Percentiles rank a stretch among this genome's conserved stretches.
phyloP scores from a whole-genome alignment of 495 filamentous ascomycete genomes.

The Annulohypoxylon maeteangense region DNA sequence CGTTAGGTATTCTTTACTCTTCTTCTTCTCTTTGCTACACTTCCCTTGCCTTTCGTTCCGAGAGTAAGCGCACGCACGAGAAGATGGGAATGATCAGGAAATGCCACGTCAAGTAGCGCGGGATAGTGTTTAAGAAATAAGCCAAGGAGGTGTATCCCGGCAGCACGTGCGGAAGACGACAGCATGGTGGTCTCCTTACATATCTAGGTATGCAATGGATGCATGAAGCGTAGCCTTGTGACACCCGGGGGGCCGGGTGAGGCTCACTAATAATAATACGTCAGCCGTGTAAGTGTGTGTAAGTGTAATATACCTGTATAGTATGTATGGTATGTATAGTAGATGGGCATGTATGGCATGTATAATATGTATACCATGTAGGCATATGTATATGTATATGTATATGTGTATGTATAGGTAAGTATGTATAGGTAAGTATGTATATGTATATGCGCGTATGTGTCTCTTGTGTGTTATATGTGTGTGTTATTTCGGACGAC shows the following conservation, averaged over 20 bases:
- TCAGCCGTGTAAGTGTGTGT: conserved; percentile 34
- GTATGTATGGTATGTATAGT: too few relatives aligned
- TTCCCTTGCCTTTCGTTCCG: conserved; percentile 17
- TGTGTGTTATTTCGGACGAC: conserved; percentile 20
- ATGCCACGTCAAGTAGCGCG: conserved; percentile 45
- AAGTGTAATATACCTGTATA: neutral
- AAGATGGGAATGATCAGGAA: conserved; percentile 35
- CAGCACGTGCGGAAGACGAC: conserved; percentile 40
- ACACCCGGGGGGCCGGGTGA: conserved; percentile 26
- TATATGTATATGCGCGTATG: neutral
- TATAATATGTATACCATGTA: too few relatives aligned
- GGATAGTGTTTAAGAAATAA: conserved; percentile 29
- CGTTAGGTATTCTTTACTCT: neutral
- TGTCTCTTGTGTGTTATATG: neutral
- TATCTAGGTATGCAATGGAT: conserved; percentile 3
- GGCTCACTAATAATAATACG: conserved; percentile 42
- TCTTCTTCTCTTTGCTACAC: neutral
- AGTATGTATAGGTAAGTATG: neutral
- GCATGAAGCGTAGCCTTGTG: conserved; percentile 44
- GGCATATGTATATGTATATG: too few relatives aligned
- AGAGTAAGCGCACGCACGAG: conserved; percentile 40
- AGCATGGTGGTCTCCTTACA: conserved; percentile 38
- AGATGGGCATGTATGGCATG: too few relatives aligned
- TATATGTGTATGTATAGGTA: too few relatives aligned
- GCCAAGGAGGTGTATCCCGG: conserved; percentile 33